Base-by-base conservation (phyloP, 2,329 filamentous ascomycete species). In the Neoascochyta sp. region DNA sequence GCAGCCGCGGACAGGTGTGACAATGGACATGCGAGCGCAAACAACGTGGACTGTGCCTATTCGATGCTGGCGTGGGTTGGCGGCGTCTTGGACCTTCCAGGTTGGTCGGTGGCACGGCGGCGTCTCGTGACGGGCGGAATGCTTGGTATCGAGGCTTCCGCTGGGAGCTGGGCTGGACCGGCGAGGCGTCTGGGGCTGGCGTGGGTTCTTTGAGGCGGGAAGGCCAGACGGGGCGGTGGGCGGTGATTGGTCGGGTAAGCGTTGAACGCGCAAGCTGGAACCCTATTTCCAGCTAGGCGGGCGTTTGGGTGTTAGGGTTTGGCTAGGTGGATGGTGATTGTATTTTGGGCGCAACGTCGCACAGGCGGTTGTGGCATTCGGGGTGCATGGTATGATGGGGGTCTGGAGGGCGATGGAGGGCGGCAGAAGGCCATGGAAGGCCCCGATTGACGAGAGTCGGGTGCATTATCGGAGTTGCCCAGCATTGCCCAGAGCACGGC, bases 121-220 rank as follows among this genome's bases (percentile, higher is more conserved):
- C 16, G 21, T 29, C 34, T 41, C 32, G 32, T 31, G 35, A 35
- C 14, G 27, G 16, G 45, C 45, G 45, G 45, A 44, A 41, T 40
- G 40, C 43, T 44, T 44, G 43, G 40, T 24, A 26, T 43, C 45
- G 47, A 49, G 45, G 31, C 40, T 47, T 40, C 46, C 46, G 46
- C 46, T 20, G 18, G 10, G 18, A 20, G 7, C 18, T 10, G 18
- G 26, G 26, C 22, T 26, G 29, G 29, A 20, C 17, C 26, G 26
- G 34, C 24, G 29, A 29, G 23, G 25, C 24, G 7, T 20, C 24
- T 7, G 13, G 22, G 24, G 12, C 14, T 11, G 7, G 24, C 17
- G 29, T 20, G 22, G 29, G 27, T 24, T 24, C 23, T 24, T 19
- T 9, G 16, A 27, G 26, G 23, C 34, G 22, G 18, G 7, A 10